Evolutionary conservation across 1,284 basidiomycete species (phyloP), one percentile per base, ranked within the genome.

Genomic region (Marasmius sp.): DNA sequence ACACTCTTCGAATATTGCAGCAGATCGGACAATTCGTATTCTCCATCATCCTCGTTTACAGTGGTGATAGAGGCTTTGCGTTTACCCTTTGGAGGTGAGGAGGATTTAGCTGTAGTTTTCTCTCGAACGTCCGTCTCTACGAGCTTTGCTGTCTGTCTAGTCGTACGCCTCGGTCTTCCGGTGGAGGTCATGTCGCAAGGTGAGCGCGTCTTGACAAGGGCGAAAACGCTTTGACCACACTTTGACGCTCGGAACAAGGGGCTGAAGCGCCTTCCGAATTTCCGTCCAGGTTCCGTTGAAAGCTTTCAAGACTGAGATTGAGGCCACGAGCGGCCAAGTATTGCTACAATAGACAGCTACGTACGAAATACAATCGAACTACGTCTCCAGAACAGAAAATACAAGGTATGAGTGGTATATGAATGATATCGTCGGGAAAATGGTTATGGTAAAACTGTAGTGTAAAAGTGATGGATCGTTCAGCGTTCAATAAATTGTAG

Each of bases 1-100:
- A 75, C 70, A 70, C 85, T 86, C 69, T 81, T 82, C 2, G 82
- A 70, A 68, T 75, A 81, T 56, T 81, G 77, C 20, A 86, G 72
- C 45, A 86, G 69, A 50, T 74, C 69, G 48, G 68, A 69, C 8
- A 73, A 71, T 59, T 38, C n/a, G 48, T 51, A 37, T 38, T 58
- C 22, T 27, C 33, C 36, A 52, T 37, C n/a, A 54, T 61, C 57
- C 16, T 33, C 27, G n/a, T 33, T 41, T 12, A 47, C 45, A 61
- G 75, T 73, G 34, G 63, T 58, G 48, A 74, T 60, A 33, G 65
- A 67, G 11, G 68, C 72, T 61, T 73, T 77, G 43, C 74, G 72
- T 66, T 77, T 78, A 22, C 67, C 27, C 18, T 60, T n/a, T 27
- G 50, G 33, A 1, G 59, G 41, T 12, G 49, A 27, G 27, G 27